Conservation (phyloP, 83 land plant species). For the Larix sibirica region DNA sequence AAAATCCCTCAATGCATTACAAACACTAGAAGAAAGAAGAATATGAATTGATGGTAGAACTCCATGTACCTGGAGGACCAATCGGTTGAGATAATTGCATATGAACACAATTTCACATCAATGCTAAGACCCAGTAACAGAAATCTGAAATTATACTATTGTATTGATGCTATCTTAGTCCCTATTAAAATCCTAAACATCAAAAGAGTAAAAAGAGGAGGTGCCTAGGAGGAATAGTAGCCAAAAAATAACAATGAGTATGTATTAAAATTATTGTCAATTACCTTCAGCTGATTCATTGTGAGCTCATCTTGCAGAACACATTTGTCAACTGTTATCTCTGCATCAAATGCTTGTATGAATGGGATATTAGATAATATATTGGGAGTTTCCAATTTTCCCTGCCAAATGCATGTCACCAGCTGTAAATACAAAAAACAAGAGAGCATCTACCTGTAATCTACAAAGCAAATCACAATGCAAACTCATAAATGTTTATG, state of each 20-base stretch:
- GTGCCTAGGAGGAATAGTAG: background rate
- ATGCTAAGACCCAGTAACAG: background rate
- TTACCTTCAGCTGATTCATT: slow-evolving; percentile 53
- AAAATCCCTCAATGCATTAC: slow-evolving; percentile 4
- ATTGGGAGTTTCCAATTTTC: slow-evolving; percentile 28
- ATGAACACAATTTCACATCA: background rate
- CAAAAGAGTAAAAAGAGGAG: too few species aligned
- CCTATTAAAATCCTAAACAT: background rate
- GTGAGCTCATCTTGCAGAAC: slow-evolving; percentile 52
- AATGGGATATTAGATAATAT: slow-evolving; percentile 18
- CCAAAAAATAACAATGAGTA: background rate
- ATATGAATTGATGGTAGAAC: background rate
- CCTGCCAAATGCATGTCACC: slow-evolving; percentile 30
- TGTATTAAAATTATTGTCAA: background rate
- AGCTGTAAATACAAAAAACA: background rate
- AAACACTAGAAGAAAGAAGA: background rate
- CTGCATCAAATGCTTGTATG: slow-evolving; percentile 39
- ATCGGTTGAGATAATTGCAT: background rate
- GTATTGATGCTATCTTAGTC: background rate
- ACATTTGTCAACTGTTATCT: slow-evolving; percentile 25
- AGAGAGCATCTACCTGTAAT: background rate
- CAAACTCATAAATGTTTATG: background rate
- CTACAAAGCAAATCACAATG: background rate
- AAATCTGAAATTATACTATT: background rate
- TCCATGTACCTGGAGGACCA: slow-evolving; percentile 2